Percentiles rank a stretch among this genome's conserved stretches.
Evolutionary conservation across 805 yeast genomes (phyloP).

Genomic region (Candida montana): DNA sequence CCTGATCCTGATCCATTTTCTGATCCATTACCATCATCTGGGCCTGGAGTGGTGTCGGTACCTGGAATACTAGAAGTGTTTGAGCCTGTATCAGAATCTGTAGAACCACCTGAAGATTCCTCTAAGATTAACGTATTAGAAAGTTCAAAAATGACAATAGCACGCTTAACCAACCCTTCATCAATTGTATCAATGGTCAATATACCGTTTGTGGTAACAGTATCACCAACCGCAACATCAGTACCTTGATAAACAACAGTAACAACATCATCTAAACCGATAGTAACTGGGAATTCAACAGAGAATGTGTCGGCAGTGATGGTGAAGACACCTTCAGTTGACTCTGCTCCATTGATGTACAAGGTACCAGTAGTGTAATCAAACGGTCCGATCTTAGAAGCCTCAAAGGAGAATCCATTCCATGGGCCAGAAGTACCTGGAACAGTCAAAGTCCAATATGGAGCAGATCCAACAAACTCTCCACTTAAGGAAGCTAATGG

Average conservation of each 20-base stretch:
- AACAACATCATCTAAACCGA: constrained; percentile 14
- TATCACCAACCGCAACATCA: background rate
- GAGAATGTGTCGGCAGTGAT: background rate
- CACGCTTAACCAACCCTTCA: background rate
- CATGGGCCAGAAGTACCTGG: constrained; percentile 6
- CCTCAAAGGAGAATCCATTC: background rate
- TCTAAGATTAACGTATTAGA: background rate
- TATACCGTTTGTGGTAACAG: background rate
- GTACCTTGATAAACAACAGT: background rate
- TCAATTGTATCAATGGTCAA: background rate
- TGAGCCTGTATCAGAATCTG: background rate
- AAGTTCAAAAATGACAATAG: background rate
- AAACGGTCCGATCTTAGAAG: background rate
- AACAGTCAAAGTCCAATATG: constrained; percentile 2
- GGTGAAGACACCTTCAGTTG: background rate
- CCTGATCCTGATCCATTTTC: background rate
- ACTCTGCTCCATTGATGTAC: constrained; percentile 9
- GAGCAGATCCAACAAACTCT: background rate
- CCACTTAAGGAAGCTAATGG: background rate
- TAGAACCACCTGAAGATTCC: background rate
- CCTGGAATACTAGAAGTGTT: background rate
- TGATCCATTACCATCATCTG: background rate
- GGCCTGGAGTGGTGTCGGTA: constrained; percentile 7
- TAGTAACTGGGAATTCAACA: background rate
- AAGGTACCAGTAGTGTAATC: background rate